phyloP scores from a whole-genome alignment of 2,329 filamentous ascomycete genomes.

The Colletotrichum sp. region DNA sequence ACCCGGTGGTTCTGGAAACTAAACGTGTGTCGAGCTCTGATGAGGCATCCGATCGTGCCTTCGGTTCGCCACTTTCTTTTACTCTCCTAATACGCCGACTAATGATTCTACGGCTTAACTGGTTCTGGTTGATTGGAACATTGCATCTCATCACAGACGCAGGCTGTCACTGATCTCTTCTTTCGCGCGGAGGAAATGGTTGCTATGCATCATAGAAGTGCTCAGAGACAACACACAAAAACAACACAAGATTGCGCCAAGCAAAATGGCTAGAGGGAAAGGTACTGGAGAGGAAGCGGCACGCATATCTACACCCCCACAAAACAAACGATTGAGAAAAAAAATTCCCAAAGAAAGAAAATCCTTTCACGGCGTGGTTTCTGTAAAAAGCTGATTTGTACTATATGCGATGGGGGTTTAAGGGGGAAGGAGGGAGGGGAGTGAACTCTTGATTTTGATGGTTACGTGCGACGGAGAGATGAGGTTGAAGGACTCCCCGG shows the following conservation, averaged over 20 bases:
- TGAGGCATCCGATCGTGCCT: neutral
- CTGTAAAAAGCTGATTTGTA: conserved; percentile 24
- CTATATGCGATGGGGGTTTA: conserved; percentile 10
- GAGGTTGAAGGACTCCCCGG: neutral
- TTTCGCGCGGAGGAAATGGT: neutral
- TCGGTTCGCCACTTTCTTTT: conserved; percentile 9
- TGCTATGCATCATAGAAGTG: conserved; percentile 22
- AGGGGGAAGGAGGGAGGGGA: neutral
- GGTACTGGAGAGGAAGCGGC: neutral
- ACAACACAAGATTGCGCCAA: conserved; percentile 9
- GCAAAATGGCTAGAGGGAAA: neutral
- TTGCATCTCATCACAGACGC: conserved; percentile 21
- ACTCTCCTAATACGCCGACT: conserved; percentile 38
- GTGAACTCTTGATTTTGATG: neutral
- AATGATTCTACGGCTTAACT: conserved; percentile 36
- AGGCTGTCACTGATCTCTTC: conserved; percentile 23
- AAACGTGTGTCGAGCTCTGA: conserved; percentile 31
- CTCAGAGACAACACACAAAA: conserved; percentile 6
- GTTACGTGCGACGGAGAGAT: neutral
- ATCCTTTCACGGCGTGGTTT: conserved; percentile 2
- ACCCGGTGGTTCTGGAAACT: conserved; percentile 46
- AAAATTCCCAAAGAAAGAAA: neutral
- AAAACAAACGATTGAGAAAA: neutral
- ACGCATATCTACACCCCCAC: neutral
- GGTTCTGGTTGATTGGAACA: conserved; percentile 16